These are phyloP conservation scores for Penicillium manginii DNA, from an alignment of 495 filamentous ascomycete genomes.

Conservation along the genomic window DNA sequence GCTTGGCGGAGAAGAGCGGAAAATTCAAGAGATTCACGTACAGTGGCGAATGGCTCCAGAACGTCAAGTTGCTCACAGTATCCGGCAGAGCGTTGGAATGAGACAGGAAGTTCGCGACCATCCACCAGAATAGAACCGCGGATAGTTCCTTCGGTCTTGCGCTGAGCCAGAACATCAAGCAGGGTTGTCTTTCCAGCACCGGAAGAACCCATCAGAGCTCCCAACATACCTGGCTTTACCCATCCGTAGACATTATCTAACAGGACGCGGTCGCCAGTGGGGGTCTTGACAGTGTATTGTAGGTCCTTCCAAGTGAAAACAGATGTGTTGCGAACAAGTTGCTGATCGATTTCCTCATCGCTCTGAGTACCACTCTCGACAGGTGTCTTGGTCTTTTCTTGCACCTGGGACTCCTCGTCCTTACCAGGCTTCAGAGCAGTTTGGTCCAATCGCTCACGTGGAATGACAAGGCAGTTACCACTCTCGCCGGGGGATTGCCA, in stretches of 20 bases:
- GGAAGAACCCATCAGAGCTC: slow-evolving; percentile 72
- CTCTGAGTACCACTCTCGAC: slow-evolving; percentile 17
- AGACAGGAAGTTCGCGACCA: slow-evolving; percentile 72
- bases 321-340: slow-evolving; percentile 51
- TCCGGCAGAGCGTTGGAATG: slow-evolving; percentile 74
- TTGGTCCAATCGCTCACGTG: slow-evolving; percentile 39
- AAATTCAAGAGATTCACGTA: slow-evolving; percentile 65
- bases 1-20: slow-evolving; percentile 61
- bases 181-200: slow-evolving; percentile 70
- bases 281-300: slow-evolving; percentile 55
- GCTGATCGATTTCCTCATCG: slow-evolving; percentile 13
- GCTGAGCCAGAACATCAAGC: slow-evolving; percentile 58
- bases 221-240: slow-evolving; percentile 84
- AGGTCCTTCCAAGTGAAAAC: slow-evolving; percentile 67
- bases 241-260: slow-evolving; percentile 84
- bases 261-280: slow-evolving; percentile 48
- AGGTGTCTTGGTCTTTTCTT: slow-evolving; percentile 29
- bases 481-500: slow-evolving; percentile 40
- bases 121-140: slow-evolving; percentile 85
- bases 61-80: slow-evolving; percentile 67
- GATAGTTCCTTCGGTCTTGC: slow-evolving; percentile 86
- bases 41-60: slow-evolving; percentile 60
- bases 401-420: slow-evolving; percentile 39
- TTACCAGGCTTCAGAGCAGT: slow-evolving; percentile 11
- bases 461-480: slow-evolving; percentile 42